Base-by-base conservation (phyloP, 2,329 filamentous ascomycete genomes). In the Cytospora piceae region DNA sequence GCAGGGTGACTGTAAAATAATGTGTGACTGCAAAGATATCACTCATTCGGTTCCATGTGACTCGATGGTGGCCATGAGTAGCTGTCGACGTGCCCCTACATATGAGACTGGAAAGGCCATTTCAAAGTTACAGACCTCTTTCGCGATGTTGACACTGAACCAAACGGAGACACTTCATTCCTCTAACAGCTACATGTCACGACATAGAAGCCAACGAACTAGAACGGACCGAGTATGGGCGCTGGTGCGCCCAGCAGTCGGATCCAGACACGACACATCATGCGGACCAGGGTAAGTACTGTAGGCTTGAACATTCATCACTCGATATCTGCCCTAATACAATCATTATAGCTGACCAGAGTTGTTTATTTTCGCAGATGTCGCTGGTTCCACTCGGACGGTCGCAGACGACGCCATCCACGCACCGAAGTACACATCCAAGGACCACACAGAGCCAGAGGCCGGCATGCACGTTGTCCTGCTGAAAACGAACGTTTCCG, bases 161-260 rank as follows among this genome's bases (percentile, higher is more conserved):
- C 0, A 24, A 1, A 3, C 20, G 4, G 2, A n/a, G 2, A 9
- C 4, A 1, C 1, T 42, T 7, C 5, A 20, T 2, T 7, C 2
- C 4, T 9, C 12, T 22, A 24, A 8, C n/a, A 34, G 20, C 22
- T 24, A 56, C 24, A 54, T 49, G 60, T 62, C n/a, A n/a, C 24
- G n/a, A 49, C n/a, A 49, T 20, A 24, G 8, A 49, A 20, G 22
- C 22, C 46, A 49, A 12, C n/a, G 46, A 51, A 49, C 8, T 4
- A 15, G n/a, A 15, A 49, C n/a, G 20, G 46, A 7, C 14, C 37
- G 37, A 62, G 37, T 34, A 2, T 62, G 52, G 60, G 52, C 60
- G 17, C 29, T 49, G 4, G 52, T 62, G 4, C 52, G 60, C n/a
- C 37, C 60, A 34, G 24, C 52, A 11, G 11, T 42, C 4, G 39